Percentiles rank a stretch among this genome's conserved stretches.
These are phyloP conservation scores for Juglanconis oblonga DNA, from an alignment of 2,329 filamentous ascomycete genomes.

Conservation along the genomic window DNA sequence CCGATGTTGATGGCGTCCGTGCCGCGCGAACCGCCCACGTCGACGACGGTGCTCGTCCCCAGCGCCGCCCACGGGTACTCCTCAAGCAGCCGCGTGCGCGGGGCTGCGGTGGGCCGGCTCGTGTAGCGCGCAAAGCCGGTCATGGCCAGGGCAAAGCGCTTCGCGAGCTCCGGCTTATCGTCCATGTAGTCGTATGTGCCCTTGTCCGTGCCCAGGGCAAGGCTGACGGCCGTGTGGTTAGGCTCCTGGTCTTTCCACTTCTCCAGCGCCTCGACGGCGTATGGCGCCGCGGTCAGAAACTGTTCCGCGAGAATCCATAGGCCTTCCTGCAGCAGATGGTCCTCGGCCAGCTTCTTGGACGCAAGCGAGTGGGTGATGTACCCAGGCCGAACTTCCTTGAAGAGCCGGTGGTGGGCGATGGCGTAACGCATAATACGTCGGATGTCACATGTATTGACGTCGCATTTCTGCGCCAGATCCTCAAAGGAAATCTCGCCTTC, in stretches of 20 bases:
- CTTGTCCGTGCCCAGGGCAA: neutral
- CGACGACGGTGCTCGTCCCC: conserved; percentile 4
- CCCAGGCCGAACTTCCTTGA: neutral
- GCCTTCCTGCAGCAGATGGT: neutral
- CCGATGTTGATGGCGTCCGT: neutral
- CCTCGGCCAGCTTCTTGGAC: neutral
- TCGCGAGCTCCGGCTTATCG: neutral
- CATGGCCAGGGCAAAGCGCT: conserved; percentile 7
- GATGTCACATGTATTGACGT: neutral
- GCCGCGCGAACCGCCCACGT: conserved; percentile 10
- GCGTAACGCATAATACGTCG: conserved; percentile 4
- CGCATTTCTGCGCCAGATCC: neutral
- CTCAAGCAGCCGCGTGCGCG: neutral
- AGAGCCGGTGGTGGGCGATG: neutral
- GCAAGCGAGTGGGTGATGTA: neutral
- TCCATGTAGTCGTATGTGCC: conserved; percentile 4
- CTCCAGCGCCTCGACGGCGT: conserved; percentile 1
- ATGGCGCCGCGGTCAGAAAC: neutral
- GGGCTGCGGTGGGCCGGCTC: neutral
- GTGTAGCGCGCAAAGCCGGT: neutral
- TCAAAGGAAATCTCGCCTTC: neutral
- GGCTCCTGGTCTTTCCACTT: conserved; percentile 9
- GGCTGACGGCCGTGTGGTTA: conserved; percentile 7
- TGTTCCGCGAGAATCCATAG: neutral
- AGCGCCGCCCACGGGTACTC: no score